A percentile compares a stretch with the other conserved stretches of the same genome.
Evolutionary conservation across 495 filamentous ascomycete genomes (phyloP).

Genomic region (Penicillium canariense): DNA sequence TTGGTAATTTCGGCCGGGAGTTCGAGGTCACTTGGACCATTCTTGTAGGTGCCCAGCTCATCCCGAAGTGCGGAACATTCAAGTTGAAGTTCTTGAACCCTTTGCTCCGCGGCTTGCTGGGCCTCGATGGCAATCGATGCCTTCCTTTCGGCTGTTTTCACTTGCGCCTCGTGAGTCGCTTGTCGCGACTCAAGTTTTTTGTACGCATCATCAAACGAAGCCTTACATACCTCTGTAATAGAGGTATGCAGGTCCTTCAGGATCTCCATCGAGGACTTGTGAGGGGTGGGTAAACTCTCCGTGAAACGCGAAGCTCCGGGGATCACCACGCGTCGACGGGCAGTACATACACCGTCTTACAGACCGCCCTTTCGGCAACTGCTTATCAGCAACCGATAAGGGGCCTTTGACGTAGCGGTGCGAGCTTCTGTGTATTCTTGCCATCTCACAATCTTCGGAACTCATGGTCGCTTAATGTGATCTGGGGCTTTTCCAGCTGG

Average conservation of each 20-base stretch:
- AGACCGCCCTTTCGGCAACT: conserved; percentile 6
- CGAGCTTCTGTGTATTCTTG: conserved; percentile 8
- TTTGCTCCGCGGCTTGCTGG: conserved; percentile 17
- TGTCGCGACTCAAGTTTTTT: conserved; percentile 27
- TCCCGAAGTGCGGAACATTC: conserved; percentile 24
- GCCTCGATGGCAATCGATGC: conserved; percentile 23
- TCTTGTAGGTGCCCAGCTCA: conserved; percentile 22
- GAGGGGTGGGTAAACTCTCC: not conserved
- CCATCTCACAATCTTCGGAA: not conserved
- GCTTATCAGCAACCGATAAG: conserved; percentile 23
- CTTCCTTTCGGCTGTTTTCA: conserved; percentile 22
- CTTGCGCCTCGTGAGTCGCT: conserved; percentile 18
- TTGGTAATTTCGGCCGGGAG: not conserved
- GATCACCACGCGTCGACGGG: conserved; percentile 9
- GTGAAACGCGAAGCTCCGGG: conserved; percentile 7
- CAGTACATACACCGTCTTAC: conserved; percentile 6
- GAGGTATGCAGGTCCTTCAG: conserved; percentile 37
- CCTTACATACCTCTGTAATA: conserved; percentile 29
- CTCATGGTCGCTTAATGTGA: not conserved
- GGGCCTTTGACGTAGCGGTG: conserved; percentile 14
- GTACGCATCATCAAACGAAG: conserved; percentile 34
- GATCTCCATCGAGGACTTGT: conserved; percentile 32
- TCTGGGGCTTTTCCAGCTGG: conserved; percentile 8
- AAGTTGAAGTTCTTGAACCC: conserved; percentile 25
- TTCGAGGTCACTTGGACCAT: conserved; percentile 11